phyloP scores from a whole-genome alignment of 1,139 yeast species.

The Hanseniaspora sp. region DNA sequence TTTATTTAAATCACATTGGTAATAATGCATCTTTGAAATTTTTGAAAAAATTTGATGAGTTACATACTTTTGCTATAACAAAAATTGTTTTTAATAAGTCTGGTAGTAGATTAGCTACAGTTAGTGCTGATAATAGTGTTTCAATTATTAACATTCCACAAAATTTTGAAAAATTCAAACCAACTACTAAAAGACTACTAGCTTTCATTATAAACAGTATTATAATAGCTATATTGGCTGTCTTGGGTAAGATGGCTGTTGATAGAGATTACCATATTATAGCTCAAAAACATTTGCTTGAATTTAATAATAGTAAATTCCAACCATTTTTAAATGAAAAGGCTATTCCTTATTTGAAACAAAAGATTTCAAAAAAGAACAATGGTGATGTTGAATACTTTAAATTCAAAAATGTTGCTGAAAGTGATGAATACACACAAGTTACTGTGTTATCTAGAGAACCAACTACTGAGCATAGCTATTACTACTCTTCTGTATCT shows the following conservation, averaged over 20 bases:
- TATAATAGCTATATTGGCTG: slow-evolving; percentile 34
- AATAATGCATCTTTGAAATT: slow-evolving; percentile 25
- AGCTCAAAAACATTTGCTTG: slow-evolving; percentile 19
- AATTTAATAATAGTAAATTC: slow-evolving; percentile 25
- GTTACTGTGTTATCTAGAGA: slow-evolving; percentile 6
- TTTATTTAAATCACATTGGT: slow-evolving; percentile 40
- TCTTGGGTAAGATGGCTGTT: slow-evolving; percentile 33
- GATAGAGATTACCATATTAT: slow-evolving; percentile 34
- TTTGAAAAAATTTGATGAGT: slow-evolving; percentile 43
- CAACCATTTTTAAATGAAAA: slow-evolving; percentile 5
- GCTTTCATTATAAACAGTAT: slow-evolving; percentile 40
- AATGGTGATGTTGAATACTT: slow-evolving; percentile 6
- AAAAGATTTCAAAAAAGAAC: background rate
- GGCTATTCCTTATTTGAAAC: slow-evolving; percentile 8
- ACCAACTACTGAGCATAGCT: background rate
- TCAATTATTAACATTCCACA: slow-evolving; percentile 52
- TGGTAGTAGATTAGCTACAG: slow-evolving; percentile 60
- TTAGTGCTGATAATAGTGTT: slow-evolving; percentile 70
- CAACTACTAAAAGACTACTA: slow-evolving; percentile 31
- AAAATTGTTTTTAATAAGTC: slow-evolving; percentile 58
- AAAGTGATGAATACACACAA: background rate
- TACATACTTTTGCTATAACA: slow-evolving; percentile 76
- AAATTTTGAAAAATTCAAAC: slow-evolving; percentile 38
- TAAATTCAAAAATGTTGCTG: background rate
- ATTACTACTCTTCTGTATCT: background rate